A percentile compares a stretch with the other conserved stretches of the same genome.
Evolutionary conservation across 129 eudicot species (phyloP).

Genomic region (Apium graveolens): DNA sequence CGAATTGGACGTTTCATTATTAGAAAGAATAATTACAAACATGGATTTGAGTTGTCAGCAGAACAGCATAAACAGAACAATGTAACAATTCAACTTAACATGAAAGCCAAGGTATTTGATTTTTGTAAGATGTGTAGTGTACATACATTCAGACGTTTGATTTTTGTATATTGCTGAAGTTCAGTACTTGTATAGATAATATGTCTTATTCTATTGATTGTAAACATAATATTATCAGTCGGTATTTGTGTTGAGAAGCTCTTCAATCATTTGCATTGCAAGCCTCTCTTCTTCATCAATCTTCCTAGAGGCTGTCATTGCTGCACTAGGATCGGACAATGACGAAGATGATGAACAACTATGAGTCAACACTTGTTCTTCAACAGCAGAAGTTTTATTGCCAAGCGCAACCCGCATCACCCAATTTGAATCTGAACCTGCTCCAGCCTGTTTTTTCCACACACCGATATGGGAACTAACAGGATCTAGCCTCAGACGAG

Average conservation of each 20-base stretch:
- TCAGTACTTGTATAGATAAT: background rate
- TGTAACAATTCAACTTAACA: background rate
- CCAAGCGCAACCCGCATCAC: slow-evolving; percentile 28
- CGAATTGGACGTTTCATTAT: background rate
- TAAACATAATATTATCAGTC: background rate
- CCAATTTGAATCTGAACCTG: slow-evolving; percentile 27
- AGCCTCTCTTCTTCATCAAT: slow-evolving; percentile 27
- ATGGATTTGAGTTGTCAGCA: background rate
- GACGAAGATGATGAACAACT: background rate
- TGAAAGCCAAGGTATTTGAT: background rate
- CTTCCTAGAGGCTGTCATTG: background rate
- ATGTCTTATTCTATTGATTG: background rate
- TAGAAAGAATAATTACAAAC: background rate
- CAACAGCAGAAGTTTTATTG: background rate
- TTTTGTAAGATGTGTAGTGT: too few species aligned
- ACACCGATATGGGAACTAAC: slow-evolving; percentile 34
- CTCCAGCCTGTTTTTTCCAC: slow-evolving; percentile 42
- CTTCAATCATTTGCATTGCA: slow-evolving; percentile 39
- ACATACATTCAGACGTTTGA: background rate
- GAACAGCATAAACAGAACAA: background rate
- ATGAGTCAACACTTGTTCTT: background rate
- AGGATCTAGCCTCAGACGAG: slow-evolving; percentile 33
- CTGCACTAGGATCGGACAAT: background rate
- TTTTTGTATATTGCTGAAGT: background rate
- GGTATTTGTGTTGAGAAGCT: slow-evolving; percentile 23